phyloP scores from a whole-genome alignment of 2,329 filamentous ascomycete genomes.

The Hypoxylon sp. region DNA sequence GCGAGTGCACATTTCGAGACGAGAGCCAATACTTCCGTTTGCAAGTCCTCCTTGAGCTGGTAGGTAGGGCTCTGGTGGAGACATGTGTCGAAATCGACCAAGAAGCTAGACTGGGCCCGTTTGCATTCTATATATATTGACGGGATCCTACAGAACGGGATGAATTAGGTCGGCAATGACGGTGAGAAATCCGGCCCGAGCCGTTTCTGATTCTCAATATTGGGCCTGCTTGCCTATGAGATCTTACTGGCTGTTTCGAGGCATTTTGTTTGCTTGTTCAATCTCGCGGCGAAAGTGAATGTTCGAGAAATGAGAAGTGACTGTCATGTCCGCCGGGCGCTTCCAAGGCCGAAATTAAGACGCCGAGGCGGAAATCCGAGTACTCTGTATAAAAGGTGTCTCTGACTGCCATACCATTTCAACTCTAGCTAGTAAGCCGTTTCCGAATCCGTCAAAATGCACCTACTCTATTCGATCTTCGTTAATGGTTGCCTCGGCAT shows the following conservation, averaged over 20 bases:
- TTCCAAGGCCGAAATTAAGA: neutral
- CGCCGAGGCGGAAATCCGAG: too few relatives aligned
- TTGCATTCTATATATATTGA: neutral
- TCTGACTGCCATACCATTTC: slow-evolving; percentile 11
- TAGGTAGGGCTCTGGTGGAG: neutral
- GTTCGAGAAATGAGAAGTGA: neutral
- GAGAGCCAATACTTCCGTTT: slow-evolving; percentile 16
- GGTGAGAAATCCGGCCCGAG: neutral
- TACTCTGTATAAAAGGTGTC: slow-evolving; percentile 8
- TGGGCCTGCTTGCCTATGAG: neutral
- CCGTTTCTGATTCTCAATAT: neutral
- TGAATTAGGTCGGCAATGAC: neutral
- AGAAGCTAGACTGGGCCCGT: neutral
- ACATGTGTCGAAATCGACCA: too few relatives aligned
- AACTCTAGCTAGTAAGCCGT: too few relatives aligned
- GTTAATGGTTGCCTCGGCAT: neutral
- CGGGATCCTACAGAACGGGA: neutral
- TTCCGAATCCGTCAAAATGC: slow-evolving; percentile 11
- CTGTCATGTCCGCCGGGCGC: neutral
- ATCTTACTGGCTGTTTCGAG: slow-evolving; percentile 7
- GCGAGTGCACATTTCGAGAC: neutral
- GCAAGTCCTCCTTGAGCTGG: neutral
- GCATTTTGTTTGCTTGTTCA: slow-evolving; percentile 9
- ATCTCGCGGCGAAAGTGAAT: neutral
- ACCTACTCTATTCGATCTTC: neutral